Percentiles rank a stretch among this genome's conserved stretches.
These are phyloP conservation scores for Podosphaera xanthii DNA, from an alignment of 2,329 filamentous ascomycete species.

Conservation along the genomic window DNA sequence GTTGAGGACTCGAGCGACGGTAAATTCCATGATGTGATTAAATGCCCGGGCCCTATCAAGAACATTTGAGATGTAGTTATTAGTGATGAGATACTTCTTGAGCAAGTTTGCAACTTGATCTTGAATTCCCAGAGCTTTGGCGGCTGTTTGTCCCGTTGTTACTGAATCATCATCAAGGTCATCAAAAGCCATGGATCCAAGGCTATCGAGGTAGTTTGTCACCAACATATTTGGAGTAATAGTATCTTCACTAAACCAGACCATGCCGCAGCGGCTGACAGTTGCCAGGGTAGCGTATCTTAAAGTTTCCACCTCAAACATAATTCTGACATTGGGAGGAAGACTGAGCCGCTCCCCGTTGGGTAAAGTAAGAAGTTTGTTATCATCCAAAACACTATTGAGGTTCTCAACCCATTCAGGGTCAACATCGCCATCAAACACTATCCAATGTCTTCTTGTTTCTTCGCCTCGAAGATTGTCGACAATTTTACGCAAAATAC, in stretches of 20 bases:
- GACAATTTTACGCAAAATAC: constrained; percentile 92
- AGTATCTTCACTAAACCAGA: constrained; percentile 98
- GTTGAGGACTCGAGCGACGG: constrained; percentile 66
- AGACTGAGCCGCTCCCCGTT: constrained; percentile 96
- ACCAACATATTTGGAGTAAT: constrained; percentile 88
- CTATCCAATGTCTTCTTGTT: constrained; percentile 93
- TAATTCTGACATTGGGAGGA: constrained; percentile 86
- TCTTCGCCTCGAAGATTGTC: constrained; percentile 97
- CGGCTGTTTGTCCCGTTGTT: constrained; percentile 48
- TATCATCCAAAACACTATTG: constrained; percentile 98
- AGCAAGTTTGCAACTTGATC: constrained; percentile 59
- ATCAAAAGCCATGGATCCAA: constrained; percentile 69
- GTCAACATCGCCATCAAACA: constrained; percentile 97
- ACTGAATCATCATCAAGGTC: constrained; percentile 86
- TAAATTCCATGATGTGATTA: constrained; percentile 98
- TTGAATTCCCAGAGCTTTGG: constrained; percentile 61
- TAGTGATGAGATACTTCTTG: constrained; percentile 48
- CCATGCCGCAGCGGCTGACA: constrained; percentile 99
- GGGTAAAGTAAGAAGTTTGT: constrained; percentile 87
- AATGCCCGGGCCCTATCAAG: constrained; percentile 54
- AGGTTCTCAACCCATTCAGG: constrained; percentile 99
- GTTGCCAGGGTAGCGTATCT: constrained; percentile 95
- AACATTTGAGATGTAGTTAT: constrained; percentile 59
- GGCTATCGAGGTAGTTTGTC: constrained; percentile 64
- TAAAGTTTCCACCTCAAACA: constrained; percentile 97